Evolutionary conservation across 768 basidiomycete genomes (phyloP).

Genomic region (Kwoniella newhampshirensis): DNA sequence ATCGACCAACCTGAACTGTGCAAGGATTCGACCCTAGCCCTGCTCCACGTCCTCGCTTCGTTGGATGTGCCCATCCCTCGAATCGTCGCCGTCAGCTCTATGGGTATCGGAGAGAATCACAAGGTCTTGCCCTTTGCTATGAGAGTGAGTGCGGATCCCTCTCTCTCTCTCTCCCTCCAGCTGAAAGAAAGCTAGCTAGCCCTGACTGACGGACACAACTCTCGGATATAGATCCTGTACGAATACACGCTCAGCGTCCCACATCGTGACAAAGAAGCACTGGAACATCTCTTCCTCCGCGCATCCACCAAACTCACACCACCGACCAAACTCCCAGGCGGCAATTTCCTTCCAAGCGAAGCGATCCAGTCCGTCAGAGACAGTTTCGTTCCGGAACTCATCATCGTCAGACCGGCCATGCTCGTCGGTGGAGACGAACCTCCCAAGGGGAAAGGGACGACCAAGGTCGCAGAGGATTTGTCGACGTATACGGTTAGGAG

Average conservation of each 20-base stretch:
- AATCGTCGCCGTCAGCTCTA: slow-evolving; percentile 18
- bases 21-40: slow-evolving; percentile 13
- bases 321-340: slow-evolving; percentile 2
- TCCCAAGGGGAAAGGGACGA: background rate
- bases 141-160: slow-evolving; percentile 15
- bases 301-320: slow-evolving; percentile 2
- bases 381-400: slow-evolving; percentile 21
- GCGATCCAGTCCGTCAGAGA: background rate
- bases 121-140: slow-evolving; percentile 21
- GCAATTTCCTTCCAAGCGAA: slow-evolving; percentile 1
- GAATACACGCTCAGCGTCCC: too few species aligned
- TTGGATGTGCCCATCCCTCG: slow-evolving; percentile 4
- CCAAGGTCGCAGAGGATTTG: slow-evolving; percentile 10
- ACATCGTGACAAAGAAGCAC: slow-evolving; percentile 24
- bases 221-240: too few species aligned
- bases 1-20: slow-evolving; percentile 29
- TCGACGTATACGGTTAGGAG: slow-evolving; percentile 17
- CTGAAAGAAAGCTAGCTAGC: too few species aligned
- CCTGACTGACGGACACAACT: too few species aligned
- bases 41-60: slow-evolving; percentile 15
- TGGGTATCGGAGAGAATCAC: slow-evolving; percentile 31
- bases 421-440: slow-evolving; percentile 6
- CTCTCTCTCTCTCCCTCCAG: too few species aligned
- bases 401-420: slow-evolving; percentile 26
- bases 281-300: slow-evolving; percentile 24